Conservation (phyloP, 805 yeast genomes). For the Candida coquimbonensis region DNA sequence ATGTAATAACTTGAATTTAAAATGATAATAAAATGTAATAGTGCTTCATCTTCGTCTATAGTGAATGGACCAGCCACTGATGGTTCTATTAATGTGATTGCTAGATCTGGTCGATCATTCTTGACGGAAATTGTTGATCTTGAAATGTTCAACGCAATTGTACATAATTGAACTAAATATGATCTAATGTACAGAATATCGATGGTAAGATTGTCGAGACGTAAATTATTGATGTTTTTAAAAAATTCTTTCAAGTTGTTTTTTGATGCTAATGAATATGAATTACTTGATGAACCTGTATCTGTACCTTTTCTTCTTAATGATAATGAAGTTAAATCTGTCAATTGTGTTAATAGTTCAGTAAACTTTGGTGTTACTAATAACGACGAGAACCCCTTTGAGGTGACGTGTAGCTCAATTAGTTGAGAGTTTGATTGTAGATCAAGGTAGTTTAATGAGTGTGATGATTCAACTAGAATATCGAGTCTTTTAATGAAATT, state of each 20-base stretch:
- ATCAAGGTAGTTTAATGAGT: neutral
- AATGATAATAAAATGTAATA: neutral
- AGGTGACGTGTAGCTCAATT: neutral
- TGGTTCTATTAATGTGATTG: conserved; percentile 11
- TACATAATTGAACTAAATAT: neutral
- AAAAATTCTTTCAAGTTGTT: neutral
- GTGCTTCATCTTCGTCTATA: neutral
- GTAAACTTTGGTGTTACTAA: neutral
- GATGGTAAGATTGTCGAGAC: neutral
- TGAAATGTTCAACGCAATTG: neutral
- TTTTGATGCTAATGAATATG: neutral
- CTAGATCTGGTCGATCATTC: neutral
- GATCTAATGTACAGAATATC: neutral
- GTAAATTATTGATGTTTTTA: neutral
- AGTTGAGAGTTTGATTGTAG: neutral
- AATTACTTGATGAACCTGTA: neutral
- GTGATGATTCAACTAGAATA: neutral
- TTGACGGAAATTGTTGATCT: neutral
- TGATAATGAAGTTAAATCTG: neutral
- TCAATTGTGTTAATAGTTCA: neutral
- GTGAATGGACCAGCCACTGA: conserved; percentile 13
- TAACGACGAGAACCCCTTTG: neutral
- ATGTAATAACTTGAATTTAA: conserved; percentile 1
- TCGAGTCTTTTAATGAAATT: neutral
- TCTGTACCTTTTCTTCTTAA: neutral